Evolutionary conservation across 306 rosid species (phyloP), one percentile per base, ranked within the genome.

Genomic region (Luffa aegyptiaca): DNA sequence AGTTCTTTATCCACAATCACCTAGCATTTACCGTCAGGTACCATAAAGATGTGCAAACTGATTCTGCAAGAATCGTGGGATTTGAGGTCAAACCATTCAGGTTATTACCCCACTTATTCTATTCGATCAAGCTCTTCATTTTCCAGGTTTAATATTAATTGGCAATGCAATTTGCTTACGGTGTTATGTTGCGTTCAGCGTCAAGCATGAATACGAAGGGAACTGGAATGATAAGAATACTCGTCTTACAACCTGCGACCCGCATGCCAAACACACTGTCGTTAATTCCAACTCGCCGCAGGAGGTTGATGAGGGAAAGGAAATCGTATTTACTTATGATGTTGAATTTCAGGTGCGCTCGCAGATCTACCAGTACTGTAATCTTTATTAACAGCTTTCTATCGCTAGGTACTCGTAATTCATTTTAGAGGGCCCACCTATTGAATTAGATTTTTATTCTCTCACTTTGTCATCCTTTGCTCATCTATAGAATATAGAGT

Each of bases 241-340:
- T 37, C 96, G 96, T 77, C 85, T 96, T 65, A 90, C 90, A 51
- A 93, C 99, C 45, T 96, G 99, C 70, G 98, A 96, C 81, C 98
- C 99, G 61, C 99, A 91, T 80, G 79, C 97, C 33, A 93, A 96
- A 80, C 97, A 85, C 78, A 85, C 89, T 2, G 98, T 96, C 63
- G 79, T 84, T 51, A 96, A 88, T 87, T 90, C 95, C 75, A 91
- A 96, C 90, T 64, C 80, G 39, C 99, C 99, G 46, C 99, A 93
- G 84, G 99, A 96, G 84, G 99, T 96, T 79, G 98, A 89, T n/a
- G 98, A 87, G 64, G 88, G 89, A 78, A 86, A 88, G 76, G 99
- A 96, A 66, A 89, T 96, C 76, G 76, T 96, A 69, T 96, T 96
- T 87, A 96, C 98, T 8, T 96, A 90, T 65, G 99, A 96, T 82